Base-by-base conservation (phyloP, 2,329 filamentous ascomycete genomes). In the Dothistroma pini region DNA sequence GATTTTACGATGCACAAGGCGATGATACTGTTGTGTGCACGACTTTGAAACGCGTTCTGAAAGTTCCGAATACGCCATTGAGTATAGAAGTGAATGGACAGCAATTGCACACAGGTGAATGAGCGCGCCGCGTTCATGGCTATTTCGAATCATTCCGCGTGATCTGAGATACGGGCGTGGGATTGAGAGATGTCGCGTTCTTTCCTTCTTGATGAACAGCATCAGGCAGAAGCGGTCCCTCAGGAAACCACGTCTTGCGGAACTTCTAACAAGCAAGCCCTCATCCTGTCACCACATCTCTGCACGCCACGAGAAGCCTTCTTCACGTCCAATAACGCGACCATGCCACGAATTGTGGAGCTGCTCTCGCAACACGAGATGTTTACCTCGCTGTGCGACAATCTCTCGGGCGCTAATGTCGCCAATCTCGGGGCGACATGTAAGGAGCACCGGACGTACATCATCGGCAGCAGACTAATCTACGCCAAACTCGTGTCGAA, bases 301-400 rank as follows among this genome's bases (percentile, higher is more conserved):
- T 38, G 11, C 4, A 5, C 35, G 16, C 35, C 35, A 16, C 35
- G 35, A 4, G 35, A 38, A 5, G 35, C 35, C 1, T 38, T 14
- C 16, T 16, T 12, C 35, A 11, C 11, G 4, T 11, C 11, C 35
- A 16, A 38, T 4, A 21, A 50, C 47, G 19, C 47, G 4, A 11
- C 47, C 6, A 50, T 50, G 47, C 25, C 47, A 9, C 6, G 11
- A 21, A 21, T 50, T n/a, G 19, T 6, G 11, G 19, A 50, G 47
- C 12, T 52, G 2, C 56, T 57, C 10, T 52, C 56, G 25, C 56
- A 57, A 29, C 47, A 57, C 48, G 47, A 16, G 31, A 38, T 57
- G 47, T 25, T 57, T 9, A 51, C 29, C 21, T 34, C 29, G 4
- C 19, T 57, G 4, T 57, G 56, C 56, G 29, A 14, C n/a, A 10